Evolutionary conservation across 2,329 filamentous ascomycete species (phyloP).

Genomic region (Fusarium virguliforme): DNA sequence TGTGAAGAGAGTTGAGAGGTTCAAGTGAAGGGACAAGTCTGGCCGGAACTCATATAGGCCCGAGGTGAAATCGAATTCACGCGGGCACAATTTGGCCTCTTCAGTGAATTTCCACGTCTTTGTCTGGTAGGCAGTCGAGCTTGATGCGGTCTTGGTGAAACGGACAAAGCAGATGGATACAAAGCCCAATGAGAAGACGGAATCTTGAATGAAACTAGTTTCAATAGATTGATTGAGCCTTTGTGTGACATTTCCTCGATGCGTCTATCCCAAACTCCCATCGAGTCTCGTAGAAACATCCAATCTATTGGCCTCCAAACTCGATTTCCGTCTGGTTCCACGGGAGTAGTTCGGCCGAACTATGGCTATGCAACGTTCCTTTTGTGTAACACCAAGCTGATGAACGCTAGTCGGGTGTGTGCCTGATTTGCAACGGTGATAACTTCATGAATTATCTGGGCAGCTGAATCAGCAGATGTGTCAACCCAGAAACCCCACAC

Average conservation of each 20-base stretch:
- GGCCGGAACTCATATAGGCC: conserved; percentile 10
- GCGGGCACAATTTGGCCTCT: background rate
- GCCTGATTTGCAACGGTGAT: background rate
- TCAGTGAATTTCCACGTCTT: conserved; percentile 13
- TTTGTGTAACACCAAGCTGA: background rate
- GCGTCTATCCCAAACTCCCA: background rate
- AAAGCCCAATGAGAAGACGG: conserved; percentile 20
- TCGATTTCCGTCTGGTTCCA: conserved; percentile 1
- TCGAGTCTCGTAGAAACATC: conserved; percentile 1
- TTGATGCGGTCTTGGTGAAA: background rate
- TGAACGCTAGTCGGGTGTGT: background rate
- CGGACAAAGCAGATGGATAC: conserved; percentile 25
- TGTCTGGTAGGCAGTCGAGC: conserved; percentile 5
- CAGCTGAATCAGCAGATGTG: conserved; percentile 10
- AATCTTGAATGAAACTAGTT: background rate
- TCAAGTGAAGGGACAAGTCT: background rate
- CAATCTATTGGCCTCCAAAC: background rate
- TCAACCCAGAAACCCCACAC: background rate
- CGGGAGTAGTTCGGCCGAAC: background rate
- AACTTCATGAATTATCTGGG: background rate
- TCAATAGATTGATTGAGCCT: background rate
- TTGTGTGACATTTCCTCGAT: conserved; percentile 4
- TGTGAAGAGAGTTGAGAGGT: background rate
- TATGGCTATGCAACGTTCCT: background rate
- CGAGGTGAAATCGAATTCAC: background rate